Conservation (phyloP, 306 rosid species). For the Quercus engelmannii region DNA sequence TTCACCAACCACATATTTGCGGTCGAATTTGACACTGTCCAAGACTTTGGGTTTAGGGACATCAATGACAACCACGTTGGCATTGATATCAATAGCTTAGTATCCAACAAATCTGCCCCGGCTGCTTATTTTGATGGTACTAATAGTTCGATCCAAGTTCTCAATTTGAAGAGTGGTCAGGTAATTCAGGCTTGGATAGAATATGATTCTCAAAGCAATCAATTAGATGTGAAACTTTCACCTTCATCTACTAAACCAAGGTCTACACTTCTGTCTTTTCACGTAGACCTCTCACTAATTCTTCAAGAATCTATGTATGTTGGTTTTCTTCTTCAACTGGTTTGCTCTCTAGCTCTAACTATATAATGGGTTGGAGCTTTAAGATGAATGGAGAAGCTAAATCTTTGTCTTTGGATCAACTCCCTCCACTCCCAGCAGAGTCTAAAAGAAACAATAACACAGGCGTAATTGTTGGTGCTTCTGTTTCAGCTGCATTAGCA, state of each 20-base stretch:
- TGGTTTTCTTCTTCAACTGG: conserved; percentile 35
- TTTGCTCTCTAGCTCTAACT: conserved; percentile 20
- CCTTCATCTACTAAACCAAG: conserved; percentile 21
- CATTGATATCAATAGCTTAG: conserved; percentile 26
- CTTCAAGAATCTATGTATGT: conserved; percentile 29
- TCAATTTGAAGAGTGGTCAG: not conserved
- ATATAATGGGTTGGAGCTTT: conserved; percentile 15
- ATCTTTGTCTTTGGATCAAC: conserved; percentile 15
- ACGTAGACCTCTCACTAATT: conserved; percentile 24
- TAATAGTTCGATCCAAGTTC: not conserved
- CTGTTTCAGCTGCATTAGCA: conserved; percentile 2
- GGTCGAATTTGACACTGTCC: not conserved
- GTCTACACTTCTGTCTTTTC: conserved; percentile 16
- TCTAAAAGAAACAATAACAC: not conserved
- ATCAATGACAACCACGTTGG: conserved; percentile 40
- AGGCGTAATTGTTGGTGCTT: not conserved
- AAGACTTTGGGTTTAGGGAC: conserved; percentile 15
- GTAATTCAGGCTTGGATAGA: no score
- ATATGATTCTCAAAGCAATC: no score
- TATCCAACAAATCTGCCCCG: conserved; percentile 16
- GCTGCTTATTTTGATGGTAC: conserved; percentile 5
- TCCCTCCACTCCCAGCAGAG: conserved; percentile 9
- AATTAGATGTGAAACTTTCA: conserved; percentile 9
- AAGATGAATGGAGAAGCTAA: conserved; percentile 25
- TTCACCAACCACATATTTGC: conserved; percentile 29